Evolutionary conservation across 768 basidiomycete species (phyloP).

Genomic region (Bullera alba): DNA sequence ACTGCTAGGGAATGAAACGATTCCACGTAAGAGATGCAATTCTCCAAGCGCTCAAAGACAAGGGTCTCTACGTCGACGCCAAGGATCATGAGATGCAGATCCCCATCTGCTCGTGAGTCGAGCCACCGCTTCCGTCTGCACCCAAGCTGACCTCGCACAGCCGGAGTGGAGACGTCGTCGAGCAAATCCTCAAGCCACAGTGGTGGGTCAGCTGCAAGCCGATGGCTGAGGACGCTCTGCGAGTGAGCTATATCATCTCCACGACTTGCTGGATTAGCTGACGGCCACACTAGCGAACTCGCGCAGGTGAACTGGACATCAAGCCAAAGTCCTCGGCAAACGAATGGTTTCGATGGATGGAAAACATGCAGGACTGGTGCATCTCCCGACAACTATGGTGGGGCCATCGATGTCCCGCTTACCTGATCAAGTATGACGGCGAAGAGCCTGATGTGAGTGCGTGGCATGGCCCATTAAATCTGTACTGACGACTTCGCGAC

Average conservation of each 20-base stretch:
- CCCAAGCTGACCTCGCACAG: constrained; percentile 47
- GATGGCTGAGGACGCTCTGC: constrained; percentile 79
- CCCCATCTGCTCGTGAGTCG: constrained; percentile 72
- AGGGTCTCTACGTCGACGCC: constrained; percentile 76
- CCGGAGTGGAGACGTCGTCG: constrained; percentile 94
- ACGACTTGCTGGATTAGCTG: background rate
- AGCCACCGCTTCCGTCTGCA: background rate
- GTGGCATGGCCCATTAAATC: background rate
- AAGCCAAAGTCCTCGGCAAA: constrained; percentile 76
- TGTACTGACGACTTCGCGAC: constrained; percentile 41
- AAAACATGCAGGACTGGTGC: constrained; percentile 96
- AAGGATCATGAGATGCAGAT: constrained; percentile 98
- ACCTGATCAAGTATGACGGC: constrained; percentile 81
- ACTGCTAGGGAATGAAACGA: constrained; percentile 76
- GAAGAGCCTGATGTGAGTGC: constrained; percentile 54
- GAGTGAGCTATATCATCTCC: constrained; percentile 49
- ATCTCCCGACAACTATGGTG: constrained; percentile 98
- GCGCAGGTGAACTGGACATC: constrained; percentile 77
- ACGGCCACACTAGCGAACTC: constrained; percentile 59
- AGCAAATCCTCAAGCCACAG: constrained; percentile 90
- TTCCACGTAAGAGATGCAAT: constrained; percentile 86
- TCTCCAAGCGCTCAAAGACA: constrained; percentile 72
- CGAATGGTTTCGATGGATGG: constrained; percentile 95
- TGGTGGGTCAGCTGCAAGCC: constrained; percentile 98
- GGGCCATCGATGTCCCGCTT: constrained; percentile 95